Evolutionary conservation across 345 rosid genomes (phyloP).

Genomic region (Gossypium ekmanianum): DNA sequence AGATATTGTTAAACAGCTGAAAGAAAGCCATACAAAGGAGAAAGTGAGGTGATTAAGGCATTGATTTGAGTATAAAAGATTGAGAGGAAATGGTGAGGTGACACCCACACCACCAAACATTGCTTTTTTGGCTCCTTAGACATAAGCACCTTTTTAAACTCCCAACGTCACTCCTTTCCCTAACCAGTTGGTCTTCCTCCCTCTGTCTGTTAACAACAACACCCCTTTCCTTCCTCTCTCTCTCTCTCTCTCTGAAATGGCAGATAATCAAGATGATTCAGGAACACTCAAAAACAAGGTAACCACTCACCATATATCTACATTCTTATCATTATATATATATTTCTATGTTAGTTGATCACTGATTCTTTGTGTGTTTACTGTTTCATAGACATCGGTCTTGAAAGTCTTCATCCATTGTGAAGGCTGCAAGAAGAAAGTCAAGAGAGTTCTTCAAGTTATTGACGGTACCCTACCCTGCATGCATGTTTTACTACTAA

Average conservation of each 20-base stretch:
- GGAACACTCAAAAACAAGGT: conserved; percentile 47
- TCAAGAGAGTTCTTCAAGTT: conserved; percentile 56
- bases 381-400: conserved; percentile 51
- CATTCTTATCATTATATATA: not conserved
- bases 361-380: not conserved
- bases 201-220: not conserved
- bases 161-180: not conserved
- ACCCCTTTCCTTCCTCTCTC: conserved; percentile 10
- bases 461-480: conserved; percentile 46
- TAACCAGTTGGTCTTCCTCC: conserved; percentile 1
- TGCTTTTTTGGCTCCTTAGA: no score
- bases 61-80: no score
- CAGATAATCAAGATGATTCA: conserved; percentile 28
- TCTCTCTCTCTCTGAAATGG: conserved; percentile 28
- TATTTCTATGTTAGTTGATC: not conserved
- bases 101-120: conserved; percentile 23
- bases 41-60: not conserved
- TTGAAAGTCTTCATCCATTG: conserved; percentile 68
- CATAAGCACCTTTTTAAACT: not conserved
- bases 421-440: conserved; percentile 72
- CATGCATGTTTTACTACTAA: not conserved
- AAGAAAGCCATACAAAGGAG: not conserved
- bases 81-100: conserved; percentile 16
- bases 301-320: not conserved
- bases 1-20: not conserved